These are phyloP conservation scores for Daedaleopsis nitida DNA, from an alignment of 768 basidiomycete genomes.

Conservation along the genomic window DNA sequence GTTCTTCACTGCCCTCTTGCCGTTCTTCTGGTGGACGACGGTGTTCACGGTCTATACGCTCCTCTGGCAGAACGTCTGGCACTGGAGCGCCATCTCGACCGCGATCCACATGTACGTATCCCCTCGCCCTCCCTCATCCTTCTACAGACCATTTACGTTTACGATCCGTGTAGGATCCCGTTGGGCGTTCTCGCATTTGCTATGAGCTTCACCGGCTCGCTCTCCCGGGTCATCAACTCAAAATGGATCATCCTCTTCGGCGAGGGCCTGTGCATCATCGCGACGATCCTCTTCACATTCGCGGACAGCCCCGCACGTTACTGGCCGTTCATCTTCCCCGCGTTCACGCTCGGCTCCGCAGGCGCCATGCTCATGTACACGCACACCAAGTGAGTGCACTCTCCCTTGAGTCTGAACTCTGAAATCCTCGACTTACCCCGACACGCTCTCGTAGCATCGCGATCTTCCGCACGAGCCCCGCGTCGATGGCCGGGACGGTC, in stretches of 20 bases:
- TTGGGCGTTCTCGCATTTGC: constrained; percentile 42
- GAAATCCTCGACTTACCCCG: neutral
- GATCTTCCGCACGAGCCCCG: constrained; percentile 49
- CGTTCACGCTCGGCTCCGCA: constrained; percentile 47
- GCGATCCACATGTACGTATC: constrained; percentile 39
- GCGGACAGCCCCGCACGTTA: constrained; percentile 44
- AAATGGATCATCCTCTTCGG: constrained; percentile 52
- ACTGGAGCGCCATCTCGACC: constrained; percentile 39
- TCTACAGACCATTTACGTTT: no score
- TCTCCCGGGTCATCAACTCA: constrained; percentile 37
- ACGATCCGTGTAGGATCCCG: constrained; percentile 32
- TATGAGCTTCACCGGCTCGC: constrained; percentile 40
- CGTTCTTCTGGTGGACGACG: constrained; percentile 43
- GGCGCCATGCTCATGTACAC: constrained; percentile 49
- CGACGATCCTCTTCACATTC: constrained; percentile 44
- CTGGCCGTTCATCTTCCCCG: constrained; percentile 52
- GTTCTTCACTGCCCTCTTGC: constrained; percentile 37
- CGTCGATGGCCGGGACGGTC: constrained; percentile 52
- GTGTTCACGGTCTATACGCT: constrained; percentile 35
- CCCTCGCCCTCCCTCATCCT: neutral
- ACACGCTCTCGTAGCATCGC: constrained; percentile 41
- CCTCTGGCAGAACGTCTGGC: constrained; percentile 38
- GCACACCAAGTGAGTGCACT: constrained; percentile 46
- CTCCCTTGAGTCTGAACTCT: neutral
- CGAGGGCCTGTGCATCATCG: constrained; percentile 37